Conservation (phyloP, 202 grass and related monocot species). For the Zoysia matrella region DNA sequence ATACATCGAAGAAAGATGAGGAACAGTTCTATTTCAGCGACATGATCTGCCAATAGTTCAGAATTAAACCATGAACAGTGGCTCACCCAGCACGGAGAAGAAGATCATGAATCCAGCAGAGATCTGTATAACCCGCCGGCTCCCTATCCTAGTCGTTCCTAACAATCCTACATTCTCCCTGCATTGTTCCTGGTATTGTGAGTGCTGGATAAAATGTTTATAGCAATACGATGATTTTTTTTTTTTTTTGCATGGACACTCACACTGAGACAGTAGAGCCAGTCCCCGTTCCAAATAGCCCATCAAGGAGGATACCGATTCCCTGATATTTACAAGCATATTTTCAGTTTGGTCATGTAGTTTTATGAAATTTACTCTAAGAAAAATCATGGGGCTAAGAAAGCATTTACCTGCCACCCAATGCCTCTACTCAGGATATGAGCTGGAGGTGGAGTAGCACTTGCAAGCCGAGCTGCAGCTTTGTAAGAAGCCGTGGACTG, state of each 20-base stretch:
- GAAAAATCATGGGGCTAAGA: slow-evolving; percentile 16
- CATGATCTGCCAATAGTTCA: background rate
- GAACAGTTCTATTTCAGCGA: too few relatives aligned
- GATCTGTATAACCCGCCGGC: slow-evolving; percentile 58
- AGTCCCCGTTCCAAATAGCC: slow-evolving; percentile 83
- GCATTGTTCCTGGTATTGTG: slow-evolving; percentile 13
- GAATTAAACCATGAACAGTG: background rate
- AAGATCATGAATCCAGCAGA: too few relatives aligned
- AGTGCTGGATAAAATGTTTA: slow-evolving; percentile 16
- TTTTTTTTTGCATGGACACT: slow-evolving; percentile 15
- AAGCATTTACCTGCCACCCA: slow-evolving; percentile 68
- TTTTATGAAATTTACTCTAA: too few relatives aligned
- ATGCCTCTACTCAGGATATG: too few relatives aligned
- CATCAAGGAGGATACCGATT: slow-evolving; percentile 83
- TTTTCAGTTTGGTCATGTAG: slow-evolving; percentile 42
- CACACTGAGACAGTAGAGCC: slow-evolving; percentile 97
- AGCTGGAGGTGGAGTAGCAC: too few relatives aligned
- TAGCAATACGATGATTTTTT: background rate
- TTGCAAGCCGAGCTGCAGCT: too few relatives aligned
- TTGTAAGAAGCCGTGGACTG: too few relatives aligned
- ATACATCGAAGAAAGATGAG: background rate
- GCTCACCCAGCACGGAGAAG: too few relatives aligned
- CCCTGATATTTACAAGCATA: slow-evolving; percentile 54
- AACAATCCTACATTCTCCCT: slow-evolving; percentile 98
- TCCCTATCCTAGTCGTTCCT: slow-evolving; percentile 89